These are phyloP conservation scores for Nakazawaea laoshanensis DNA, from an alignment of 805 yeast species.

Conservation along the genomic window DNA sequence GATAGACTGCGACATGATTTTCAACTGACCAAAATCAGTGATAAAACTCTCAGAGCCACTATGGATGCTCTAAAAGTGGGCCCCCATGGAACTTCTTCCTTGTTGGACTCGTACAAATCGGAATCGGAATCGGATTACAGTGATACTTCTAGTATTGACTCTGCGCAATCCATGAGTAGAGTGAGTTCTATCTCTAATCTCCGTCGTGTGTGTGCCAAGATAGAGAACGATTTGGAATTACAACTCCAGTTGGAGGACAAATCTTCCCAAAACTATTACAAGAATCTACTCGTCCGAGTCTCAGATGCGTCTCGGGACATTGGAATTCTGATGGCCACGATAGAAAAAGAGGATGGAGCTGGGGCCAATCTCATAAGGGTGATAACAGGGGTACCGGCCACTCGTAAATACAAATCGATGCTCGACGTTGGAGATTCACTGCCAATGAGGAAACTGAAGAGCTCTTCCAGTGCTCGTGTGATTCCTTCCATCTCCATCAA, in stretches of 20 bases:
- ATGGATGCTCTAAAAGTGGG: constrained; percentile 10
- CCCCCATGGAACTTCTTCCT: neutral
- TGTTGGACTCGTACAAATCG: constrained; percentile 2
- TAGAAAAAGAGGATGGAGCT: constrained; percentile 26
- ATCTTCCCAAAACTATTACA: constrained; percentile 19
- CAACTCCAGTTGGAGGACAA: constrained; percentile 16
- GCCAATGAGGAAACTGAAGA: constrained; percentile 4
- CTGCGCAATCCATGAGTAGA: constrained; percentile 1
- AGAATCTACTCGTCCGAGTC: constrained; percentile 19
- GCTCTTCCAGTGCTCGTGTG: neutral
- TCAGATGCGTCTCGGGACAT: constrained; percentile 23
- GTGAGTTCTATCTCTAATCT: constrained; percentile 14
- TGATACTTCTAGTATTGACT: constrained; percentile 13
- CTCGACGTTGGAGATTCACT: constrained; percentile 4
- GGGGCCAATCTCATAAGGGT: constrained; percentile 28
- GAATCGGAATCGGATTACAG: constrained; percentile 12
- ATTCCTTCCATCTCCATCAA: constrained; percentile 4
- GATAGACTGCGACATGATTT: constrained; percentile 3
- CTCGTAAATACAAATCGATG: constrained; percentile 3
- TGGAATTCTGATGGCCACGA: constrained; percentile 26
- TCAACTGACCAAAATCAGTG: constrained; percentile 8
- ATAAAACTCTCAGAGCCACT: neutral
- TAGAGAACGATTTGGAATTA: constrained; percentile 19
- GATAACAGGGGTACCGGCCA: constrained; percentile 29
- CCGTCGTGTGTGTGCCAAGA: constrained; percentile 15